A percentile compares a stretch with the other conserved stretches of the same genome.
phyloP scores from a whole-genome alignment of 305 asterid species.

The Withania somnifera region DNA sequence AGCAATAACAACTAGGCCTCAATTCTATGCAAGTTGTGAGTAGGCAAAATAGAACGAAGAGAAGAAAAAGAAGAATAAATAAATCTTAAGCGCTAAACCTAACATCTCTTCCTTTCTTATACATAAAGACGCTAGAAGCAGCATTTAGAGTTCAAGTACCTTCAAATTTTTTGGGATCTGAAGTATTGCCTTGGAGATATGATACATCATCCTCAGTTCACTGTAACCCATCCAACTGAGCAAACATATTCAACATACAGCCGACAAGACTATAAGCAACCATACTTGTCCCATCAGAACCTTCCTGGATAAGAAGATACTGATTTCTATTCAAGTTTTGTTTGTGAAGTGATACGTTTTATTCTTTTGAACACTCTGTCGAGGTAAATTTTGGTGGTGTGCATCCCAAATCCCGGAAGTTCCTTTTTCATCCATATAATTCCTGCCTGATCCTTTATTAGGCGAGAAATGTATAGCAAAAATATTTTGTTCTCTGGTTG shows the following conservation, averaged over 20 bases:
- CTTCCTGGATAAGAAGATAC: constrained; percentile 64
- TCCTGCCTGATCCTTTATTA: constrained; percentile 9
- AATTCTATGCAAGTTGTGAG: background rate
- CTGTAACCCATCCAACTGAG: constrained; percentile 28
- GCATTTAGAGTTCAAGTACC: background rate
- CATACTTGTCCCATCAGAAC: constrained; percentile 54
- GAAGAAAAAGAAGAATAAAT: background rate
- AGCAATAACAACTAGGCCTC: background rate
- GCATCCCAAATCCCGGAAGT: background rate
- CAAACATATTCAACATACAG: constrained; percentile 32
- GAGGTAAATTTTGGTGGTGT: constrained; percentile 4
- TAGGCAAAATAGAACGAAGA: background rate
- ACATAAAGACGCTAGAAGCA: background rate
- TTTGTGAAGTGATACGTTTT: constrained; percentile 10
- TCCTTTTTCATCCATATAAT: constrained; percentile 16
- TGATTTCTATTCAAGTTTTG: constrained; percentile 20
- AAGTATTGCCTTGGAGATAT: constrained; percentile 2
- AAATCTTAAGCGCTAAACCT: background rate
- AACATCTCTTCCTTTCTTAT: background rate
- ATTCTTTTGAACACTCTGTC: constrained; percentile 3
- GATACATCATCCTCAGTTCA: background rate
- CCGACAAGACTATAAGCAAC: constrained; percentile 47
- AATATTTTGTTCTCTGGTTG: constrained; percentile 8
- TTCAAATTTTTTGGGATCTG: background rate
- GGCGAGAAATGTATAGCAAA: constrained; percentile 11